These are phyloP conservation scores for Aspergillus brunneoviolaceus DNA, from an alignment of 2,329 filamentous ascomycete genomes.

Conservation along the genomic window DNA sequence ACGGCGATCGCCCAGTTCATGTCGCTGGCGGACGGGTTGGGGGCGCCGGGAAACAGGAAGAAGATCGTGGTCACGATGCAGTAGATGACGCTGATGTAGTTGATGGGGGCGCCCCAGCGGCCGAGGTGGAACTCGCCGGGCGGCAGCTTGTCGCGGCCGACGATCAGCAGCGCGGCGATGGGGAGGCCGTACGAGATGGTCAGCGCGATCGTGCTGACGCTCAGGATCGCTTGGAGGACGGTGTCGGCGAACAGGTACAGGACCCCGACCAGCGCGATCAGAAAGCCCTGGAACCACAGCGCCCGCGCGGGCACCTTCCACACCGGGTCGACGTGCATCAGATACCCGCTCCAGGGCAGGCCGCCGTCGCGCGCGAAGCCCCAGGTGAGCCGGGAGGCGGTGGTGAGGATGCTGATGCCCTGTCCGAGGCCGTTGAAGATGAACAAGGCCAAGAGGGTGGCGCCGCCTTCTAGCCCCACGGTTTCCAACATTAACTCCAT, in stretches of 20 bases:
- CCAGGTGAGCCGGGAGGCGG: conserved; percentile 55
- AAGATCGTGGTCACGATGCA: conserved; percentile 55
- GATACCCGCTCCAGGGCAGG: conserved; percentile 47
- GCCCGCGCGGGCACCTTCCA: conserved; percentile 57
- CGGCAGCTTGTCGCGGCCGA: conserved; percentile 55
- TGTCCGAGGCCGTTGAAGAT: conserved; percentile 58
- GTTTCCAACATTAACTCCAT: conserved; percentile 49
- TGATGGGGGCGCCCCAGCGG: conserved; percentile 41
- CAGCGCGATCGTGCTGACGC: conserved; percentile 57
- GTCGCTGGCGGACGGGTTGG: conserved; percentile 47
- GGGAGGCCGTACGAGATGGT: conserved; percentile 55
- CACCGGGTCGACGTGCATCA: conserved; percentile 45
- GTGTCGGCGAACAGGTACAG: conserved; percentile 57
- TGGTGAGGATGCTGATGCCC: conserved; percentile 53
- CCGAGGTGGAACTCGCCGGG: conserved; percentile 49
- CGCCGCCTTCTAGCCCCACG: conserved; percentile 44
- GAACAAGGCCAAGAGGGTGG: conserved; percentile 55
- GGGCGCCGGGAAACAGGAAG: conserved; percentile 54
- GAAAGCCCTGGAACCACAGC: conserved; percentile 52
- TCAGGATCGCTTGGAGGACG: conserved; percentile 55
- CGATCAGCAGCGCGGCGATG: conserved; percentile 49
- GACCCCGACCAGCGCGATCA: conserved; percentile 52
- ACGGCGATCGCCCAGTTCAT: conserved; percentile 62
- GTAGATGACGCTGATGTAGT: conserved; percentile 54
- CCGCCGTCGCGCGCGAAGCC: conserved; percentile 57